Evolutionary conservation across 805 yeast species (phyloP).

Genomic region (Suhomyces sp.): DNA sequence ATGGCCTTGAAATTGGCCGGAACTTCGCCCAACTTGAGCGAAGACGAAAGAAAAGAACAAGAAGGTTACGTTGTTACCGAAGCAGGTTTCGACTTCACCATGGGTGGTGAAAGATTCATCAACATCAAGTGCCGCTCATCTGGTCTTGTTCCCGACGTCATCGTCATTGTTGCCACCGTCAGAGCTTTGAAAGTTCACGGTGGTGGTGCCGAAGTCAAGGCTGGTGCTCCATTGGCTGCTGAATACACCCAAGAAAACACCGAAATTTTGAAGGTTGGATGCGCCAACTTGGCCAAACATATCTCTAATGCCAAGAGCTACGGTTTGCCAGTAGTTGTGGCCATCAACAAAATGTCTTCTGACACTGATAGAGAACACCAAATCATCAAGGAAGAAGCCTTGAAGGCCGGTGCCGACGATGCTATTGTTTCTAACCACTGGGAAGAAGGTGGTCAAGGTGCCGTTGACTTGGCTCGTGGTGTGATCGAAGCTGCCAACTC

Average conservation of each 20-base stretch:
- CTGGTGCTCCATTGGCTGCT: conserved; percentile 74
- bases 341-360: conserved; percentile 74
- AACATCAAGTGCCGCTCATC: conserved; percentile 82
- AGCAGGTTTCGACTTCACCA: conserved; percentile 97
- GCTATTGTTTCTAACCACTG: conserved; percentile 83
- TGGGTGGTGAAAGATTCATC: conserved; percentile 98
- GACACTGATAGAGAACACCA: conserved; percentile 70
- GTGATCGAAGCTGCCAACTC: conserved; percentile 60
- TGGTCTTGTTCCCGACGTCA: conserved; percentile 75
- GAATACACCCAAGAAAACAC: conserved; percentile 71
- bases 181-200: conserved; percentile 85
- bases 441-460: conserved; percentile 85
- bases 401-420: conserved; percentile 74
- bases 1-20: conserved; percentile 88
- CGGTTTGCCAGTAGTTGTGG: conserved; percentile 79
- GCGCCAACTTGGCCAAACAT: conserved; percentile 74
- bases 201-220: conserved; percentile 85
- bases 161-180: conserved; percentile 79
- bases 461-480: conserved; percentile 68
- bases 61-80: conserved; percentile 93
- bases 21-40: conserved; percentile 46
- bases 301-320: conserved; percentile 67
- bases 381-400: conserved; percentile 61
- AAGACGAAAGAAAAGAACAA: conserved; percentile 44
- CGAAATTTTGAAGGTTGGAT: conserved; percentile 65